These are phyloP conservation scores for Saccharomycopsis olivae DNA, from an alignment of 805 yeast species.

Conservation along the genomic window DNA sequence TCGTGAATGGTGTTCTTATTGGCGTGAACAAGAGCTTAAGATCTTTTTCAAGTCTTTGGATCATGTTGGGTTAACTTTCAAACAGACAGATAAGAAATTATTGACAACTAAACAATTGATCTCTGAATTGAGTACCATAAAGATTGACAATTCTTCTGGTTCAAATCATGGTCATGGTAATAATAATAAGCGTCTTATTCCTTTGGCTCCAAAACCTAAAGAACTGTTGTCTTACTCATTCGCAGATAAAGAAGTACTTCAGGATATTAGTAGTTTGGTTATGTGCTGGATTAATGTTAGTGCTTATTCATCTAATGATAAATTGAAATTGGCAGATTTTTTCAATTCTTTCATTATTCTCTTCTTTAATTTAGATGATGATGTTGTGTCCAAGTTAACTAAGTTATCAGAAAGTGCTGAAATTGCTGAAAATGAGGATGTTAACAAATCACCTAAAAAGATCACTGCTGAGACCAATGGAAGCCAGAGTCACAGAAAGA, in stretches of 20 bases:
- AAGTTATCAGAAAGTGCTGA: constrained; percentile 11
- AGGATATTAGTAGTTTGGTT: constrained; percentile 50
- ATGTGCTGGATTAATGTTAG: constrained; percentile 47
- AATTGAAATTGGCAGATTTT: constrained; percentile 52
- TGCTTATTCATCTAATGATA: constrained; percentile 50
- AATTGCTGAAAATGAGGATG: constrained; percentile 18
- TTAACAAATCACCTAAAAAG: not conserved
- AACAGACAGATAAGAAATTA: constrained; percentile 90
- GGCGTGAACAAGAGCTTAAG: constrained; percentile 97
- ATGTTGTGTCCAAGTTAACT: constrained; percentile 3
- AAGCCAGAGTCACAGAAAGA: constrained; percentile 24
- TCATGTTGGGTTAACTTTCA: constrained; percentile 90
- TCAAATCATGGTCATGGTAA: constrained; percentile 86
- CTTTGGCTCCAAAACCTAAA: constrained; percentile 61
- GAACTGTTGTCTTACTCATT: constrained; percentile 44
- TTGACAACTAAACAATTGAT: constrained; percentile 83
- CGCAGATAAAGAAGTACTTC: constrained; percentile 44
- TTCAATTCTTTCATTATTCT: constrained; percentile 48
- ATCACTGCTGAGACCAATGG: not conserved
- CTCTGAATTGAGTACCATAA: constrained; percentile 84
- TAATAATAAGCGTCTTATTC: constrained; percentile 66
- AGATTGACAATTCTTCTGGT: constrained; percentile 62
- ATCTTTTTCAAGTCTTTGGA: constrained; percentile 90
- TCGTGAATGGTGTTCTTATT: constrained; percentile 96
- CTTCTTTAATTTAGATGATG: constrained; percentile 41